phyloP scores from a whole-genome alignment of 2,329 filamentous ascomycete species.

The Ophiocordyceps camponoti-rufipedis region DNA sequence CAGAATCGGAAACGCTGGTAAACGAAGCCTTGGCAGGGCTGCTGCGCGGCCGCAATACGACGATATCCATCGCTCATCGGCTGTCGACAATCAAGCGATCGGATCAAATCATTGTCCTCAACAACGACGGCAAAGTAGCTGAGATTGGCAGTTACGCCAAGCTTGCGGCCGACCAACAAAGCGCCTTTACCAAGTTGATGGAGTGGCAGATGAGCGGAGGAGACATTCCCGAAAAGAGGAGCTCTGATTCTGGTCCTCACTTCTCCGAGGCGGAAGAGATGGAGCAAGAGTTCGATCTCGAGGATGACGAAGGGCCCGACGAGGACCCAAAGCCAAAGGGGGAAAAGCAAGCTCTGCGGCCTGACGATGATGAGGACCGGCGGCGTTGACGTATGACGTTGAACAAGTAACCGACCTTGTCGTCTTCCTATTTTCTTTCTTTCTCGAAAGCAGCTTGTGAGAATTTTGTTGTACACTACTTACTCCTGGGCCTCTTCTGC shows the following conservation, averaged over 20 bases:
- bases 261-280: slow-evolving; percentile 34
- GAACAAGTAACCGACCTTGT: not conserved
- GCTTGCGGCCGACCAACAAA: slow-evolving; percentile 53
- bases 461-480: too few relatives aligned
- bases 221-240: slow-evolving; percentile 32
- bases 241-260: slow-evolving; percentile 15
- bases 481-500: too few relatives aligned
- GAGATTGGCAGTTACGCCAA: slow-evolving; percentile 74
- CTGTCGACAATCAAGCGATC: slow-evolving; percentile 92
- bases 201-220: slow-evolving; percentile 95
- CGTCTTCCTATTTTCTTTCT: too few relatives aligned
- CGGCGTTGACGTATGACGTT: not conserved
- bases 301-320: slow-evolving; percentile 13
- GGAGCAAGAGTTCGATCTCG: slow-evolving; percentile 20
- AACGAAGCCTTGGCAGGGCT: slow-evolving; percentile 74
- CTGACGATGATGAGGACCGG: slow-evolving; percentile 1
- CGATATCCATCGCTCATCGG: slow-evolving; percentile 92
- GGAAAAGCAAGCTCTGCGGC: slow-evolving; percentile 1
- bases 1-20: slow-evolving; percentile 90
- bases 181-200: slow-evolving; percentile 90
- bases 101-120: slow-evolving; percentile 85
- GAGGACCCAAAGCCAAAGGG: slow-evolving; percentile 9
- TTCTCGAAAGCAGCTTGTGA: too few relatives aligned
- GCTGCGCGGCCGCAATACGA: slow-evolving; percentile 77
- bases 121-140: slow-evolving; percentile 70